Base-by-base conservation (phyloP, 345 rosid genomes). In the Citrus hindsii region DNA sequence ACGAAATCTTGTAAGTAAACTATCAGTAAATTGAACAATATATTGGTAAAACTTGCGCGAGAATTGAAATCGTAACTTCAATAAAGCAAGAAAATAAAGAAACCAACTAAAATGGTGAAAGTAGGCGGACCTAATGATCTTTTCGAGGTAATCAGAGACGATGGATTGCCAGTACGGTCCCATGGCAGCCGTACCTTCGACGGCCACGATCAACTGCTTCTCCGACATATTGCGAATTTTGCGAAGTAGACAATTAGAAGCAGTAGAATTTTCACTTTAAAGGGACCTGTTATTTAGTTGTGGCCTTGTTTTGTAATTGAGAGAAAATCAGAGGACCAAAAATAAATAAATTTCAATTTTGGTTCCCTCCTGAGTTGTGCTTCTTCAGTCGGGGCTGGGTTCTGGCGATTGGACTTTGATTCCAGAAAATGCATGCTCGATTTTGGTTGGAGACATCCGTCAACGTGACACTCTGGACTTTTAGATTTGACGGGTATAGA, bases 101-200 rank as follows among this genome's bases (percentile, higher is more conserved):
- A 65, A 72, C 48, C 19, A 58, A 28, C 33, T 9, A 7, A 40
- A 18, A 48, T 46, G 13, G 22, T 2, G 27, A 19, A 64, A 33
- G 9, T 18, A 53, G 9, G 10, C 6, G 67, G 48, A 92, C 98
- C 97, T 89, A 85, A 96, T 87, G 18, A 94, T 96, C 86, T 96
- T 96, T 25, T 92, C 94, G 55, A 96, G 91, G 82, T 96, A 96
- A 83, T 96, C 97, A 59, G 93, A 88, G 67, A 92, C 77, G 28
- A 96, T 79, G 74, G 87, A 79, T 2, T 85, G 82, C 98, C 99
- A 96, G 87, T 85, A 89, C 42, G 97, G 95, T 14, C 98, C 99
- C 89, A 96, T 81, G 56, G 98, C 97, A 0, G 97, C 97, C 6
- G 98, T 94, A 55, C 94, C 93, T 89, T 96, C 99, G 18, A 93